Base-by-base conservation (phyloP, 2,329 filamentous ascomycete genomes). In the Cladosporium oxysporum region DNA sequence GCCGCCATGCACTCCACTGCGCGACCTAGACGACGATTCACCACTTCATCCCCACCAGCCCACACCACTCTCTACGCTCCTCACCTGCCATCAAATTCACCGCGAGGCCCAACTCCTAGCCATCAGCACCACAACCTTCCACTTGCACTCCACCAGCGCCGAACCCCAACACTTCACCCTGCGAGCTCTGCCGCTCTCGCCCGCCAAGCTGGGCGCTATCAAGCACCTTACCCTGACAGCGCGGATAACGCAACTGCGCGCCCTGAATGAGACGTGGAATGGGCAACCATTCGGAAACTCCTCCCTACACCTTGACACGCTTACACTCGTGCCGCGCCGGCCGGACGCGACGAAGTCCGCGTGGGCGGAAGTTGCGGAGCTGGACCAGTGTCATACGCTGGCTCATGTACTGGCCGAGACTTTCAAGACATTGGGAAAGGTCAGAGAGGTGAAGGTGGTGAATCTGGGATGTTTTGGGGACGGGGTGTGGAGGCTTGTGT, bases 321-420 rank as follows among this genome's bases (percentile, higher is more conserved):
- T 78, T 49, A 73, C 72, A 16, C 68, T 78, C 23, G 64, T 76
- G 1, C 76, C 76, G 1, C 69, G 64, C 16, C 68, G 74, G 29
- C 75, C 76, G 10, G 72, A 77, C 37, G 70, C 71, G n/a, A 66
- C 67, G 26, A 67, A 66, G 31, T 67, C 60, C 4, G 68, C 70
- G 2, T 77, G 76, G 64, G 75, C 73, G 21, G 75, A 77, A 52
- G 73, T 78, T 41, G 76, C 76, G 50, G 75, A 77, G 64, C 69
- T 77, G 47, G 72, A 70, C 50, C 75, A 78, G 52, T 68, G 69
- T 23, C 76, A 78, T 62, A 77, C 75, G 14, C 68, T 78, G 55
- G 76, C 76, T 8, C 77, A 77, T 66, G 74, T 77, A 55, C 70
- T 78, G 55, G 71, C 72, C 49, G 76, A 78, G 71, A 77, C 75